Evolutionary conservation across 768 basidiomycete species (phyloP).

Genomic region (Paxillus involutus): DNA sequence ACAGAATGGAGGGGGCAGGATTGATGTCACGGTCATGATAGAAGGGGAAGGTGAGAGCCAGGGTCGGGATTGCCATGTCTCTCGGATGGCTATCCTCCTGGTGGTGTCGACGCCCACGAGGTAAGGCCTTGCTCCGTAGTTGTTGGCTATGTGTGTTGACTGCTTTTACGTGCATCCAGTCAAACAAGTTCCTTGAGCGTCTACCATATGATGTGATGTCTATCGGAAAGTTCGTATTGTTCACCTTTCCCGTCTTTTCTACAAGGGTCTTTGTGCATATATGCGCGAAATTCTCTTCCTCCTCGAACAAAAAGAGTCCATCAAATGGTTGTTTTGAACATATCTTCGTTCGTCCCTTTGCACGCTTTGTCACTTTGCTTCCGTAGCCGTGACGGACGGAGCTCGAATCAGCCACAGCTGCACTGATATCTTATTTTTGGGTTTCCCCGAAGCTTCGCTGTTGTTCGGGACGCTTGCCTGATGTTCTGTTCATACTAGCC

Average conservation of each 20-base stretch:
- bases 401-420: background rate
- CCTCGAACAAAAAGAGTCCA: no score
- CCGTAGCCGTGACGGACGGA: background rate
- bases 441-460: background rate
- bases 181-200: slow-evolving; percentile 71
- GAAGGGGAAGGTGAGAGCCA: background rate
- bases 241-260: background rate
- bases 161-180: slow-evolving; percentile 34
- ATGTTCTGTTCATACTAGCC: slow-evolving; percentile 39
- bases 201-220: slow-evolving; percentile 82
- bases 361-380: background rate
- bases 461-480: background rate
- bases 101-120: slow-evolving; percentile 71
- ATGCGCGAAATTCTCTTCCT: background rate
- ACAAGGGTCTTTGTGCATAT: background rate
- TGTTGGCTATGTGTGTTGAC: background rate
- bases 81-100: slow-evolving; percentile 70
- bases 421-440: no score
- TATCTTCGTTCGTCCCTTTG: no score
- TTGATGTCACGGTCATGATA: background rate
- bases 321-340: no score
- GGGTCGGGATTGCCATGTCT: slow-evolving; percentile 26
- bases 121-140: slow-evolving; percentile 35
- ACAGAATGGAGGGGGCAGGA: background rate
- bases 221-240: slow-evolving; percentile 71